These are phyloP conservation scores for Aspergillus bombycis DNA, from an alignment of 2,329 filamentous ascomycete genomes.

Conservation along the genomic window DNA sequence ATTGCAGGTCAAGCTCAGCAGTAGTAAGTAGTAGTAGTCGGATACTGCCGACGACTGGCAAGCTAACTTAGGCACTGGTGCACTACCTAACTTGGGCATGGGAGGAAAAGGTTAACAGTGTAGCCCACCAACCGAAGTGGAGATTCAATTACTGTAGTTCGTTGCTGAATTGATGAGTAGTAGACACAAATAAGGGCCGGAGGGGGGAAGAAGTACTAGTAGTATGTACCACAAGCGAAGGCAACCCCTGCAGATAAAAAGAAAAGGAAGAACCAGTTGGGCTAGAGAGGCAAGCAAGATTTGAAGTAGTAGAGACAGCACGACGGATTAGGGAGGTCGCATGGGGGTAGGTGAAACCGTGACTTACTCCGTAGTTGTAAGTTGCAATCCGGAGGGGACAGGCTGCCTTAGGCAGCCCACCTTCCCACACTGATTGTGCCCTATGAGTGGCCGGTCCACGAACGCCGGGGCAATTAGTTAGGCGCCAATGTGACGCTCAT, in stretches of 20 bases:
- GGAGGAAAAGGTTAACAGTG: background rate
- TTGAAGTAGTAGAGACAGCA: constrained; percentile 4
- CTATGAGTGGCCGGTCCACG: background rate
- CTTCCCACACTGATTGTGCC: background rate
- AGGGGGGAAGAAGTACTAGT: background rate
- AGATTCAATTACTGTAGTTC: constrained; percentile 6
- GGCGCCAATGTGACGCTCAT: constrained; percentile 1
- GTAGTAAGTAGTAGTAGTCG: background rate
- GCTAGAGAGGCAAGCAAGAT: background rate
- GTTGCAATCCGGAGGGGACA: constrained; percentile 1
- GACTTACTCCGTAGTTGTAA: background rate
- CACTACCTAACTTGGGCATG: constrained; percentile 3
- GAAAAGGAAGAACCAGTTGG: background rate
- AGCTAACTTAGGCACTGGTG: background rate
- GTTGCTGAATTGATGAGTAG: background rate
- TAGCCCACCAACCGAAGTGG: background rate
- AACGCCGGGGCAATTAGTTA: background rate
- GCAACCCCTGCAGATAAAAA: background rate
- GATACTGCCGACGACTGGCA: constrained; percentile 11
- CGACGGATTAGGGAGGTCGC: constrained; percentile 12
- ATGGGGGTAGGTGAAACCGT: constrained; percentile 2
- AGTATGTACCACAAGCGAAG: constrained; percentile 1
- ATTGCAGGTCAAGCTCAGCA: background rate
- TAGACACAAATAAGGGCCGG: background rate
- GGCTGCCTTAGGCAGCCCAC: background rate